Evolutionary conservation across 73 alveolate genomes (phyloP).

Genomic region (Paraurostyla sp.): DNA sequence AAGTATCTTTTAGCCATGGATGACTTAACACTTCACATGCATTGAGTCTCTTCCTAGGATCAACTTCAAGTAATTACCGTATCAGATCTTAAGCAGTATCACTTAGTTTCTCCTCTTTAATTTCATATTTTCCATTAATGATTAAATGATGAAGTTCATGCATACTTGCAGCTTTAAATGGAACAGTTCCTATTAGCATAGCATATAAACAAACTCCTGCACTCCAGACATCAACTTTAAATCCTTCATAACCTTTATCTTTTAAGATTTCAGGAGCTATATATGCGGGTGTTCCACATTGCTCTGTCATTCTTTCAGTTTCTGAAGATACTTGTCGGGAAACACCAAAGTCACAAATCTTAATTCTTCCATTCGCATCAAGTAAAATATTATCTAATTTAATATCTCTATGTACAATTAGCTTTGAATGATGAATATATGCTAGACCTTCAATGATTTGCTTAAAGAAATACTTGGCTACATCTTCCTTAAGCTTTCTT

Average conservation of each 20-base stretch:
- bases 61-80: conserved; percentile 77
- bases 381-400: conserved; percentile 83
- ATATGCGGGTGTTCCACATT: conserved; percentile 91
- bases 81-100: conserved; percentile 79
- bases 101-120: conserved; percentile 73
- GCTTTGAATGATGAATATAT: conserved; percentile 75
- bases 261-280: conserved; percentile 89
- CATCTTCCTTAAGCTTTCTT: conserved; percentile 86
- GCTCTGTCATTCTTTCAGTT: conserved; percentile 81
- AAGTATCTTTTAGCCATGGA: conserved; percentile 85
- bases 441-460: conserved; percentile 89
- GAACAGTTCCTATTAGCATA: conserved; percentile 85
- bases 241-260: conserved; percentile 87
- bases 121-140: conserved; percentile 79
- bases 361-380: conserved; percentile 78
- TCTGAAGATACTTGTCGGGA: conserved; percentile 75
- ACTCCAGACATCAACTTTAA: conserved; percentile 87
- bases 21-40: conserved; percentile 80
- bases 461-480: conserved; percentile 86
- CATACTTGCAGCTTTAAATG: conserved; percentile 84
- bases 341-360: conserved; percentile 88
- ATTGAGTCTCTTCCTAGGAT: conserved; percentile 79
- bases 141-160: conserved; percentile 77
- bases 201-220: conserved; percentile 87
- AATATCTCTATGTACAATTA: conserved; percentile 76